Conservation (phyloP, 768 basidiomycete genomes). For the Suillus weaverae region DNA sequence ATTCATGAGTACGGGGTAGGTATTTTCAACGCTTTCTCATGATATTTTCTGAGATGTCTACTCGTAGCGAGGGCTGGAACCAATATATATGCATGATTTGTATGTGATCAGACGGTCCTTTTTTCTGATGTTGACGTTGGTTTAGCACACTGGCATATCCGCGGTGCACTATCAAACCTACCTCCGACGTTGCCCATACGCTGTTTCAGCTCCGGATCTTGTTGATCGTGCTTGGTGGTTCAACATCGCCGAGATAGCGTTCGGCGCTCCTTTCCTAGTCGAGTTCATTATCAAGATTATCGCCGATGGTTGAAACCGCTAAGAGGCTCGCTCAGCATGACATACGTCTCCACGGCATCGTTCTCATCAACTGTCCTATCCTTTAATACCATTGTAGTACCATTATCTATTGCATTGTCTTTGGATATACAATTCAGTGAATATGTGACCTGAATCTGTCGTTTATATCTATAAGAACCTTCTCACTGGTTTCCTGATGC, state of each 20-base stretch:
- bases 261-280: constrained; percentile 68
- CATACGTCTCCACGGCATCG: too few relatives aligned
- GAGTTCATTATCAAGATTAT: constrained; percentile 90
- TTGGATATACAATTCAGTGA: too few relatives aligned
- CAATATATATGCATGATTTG: constrained; percentile 98
- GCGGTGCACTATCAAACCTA: constrained; percentile 64
- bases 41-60: constrained; percentile 8
- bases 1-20: constrained; percentile 91
- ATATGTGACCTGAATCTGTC: too few relatives aligned
- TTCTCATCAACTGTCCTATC: too few relatives aligned
- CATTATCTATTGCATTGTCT: too few relatives aligned
- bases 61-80: constrained; percentile 88
- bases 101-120: constrained; percentile 38
- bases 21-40: constrained; percentile 7
- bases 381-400: too few relatives aligned
- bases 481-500: too few relatives aligned
- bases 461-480: too few relatives aligned
- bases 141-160: constrained; percentile 75
- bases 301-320: constrained; percentile 94
- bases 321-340: too few relatives aligned
- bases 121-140: neutral
- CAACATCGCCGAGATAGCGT: constrained; percentile 72
- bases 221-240: constrained; percentile 83
- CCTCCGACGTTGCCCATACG: constrained; percentile 62
- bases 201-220: constrained; percentile 77